Percentiles rank a stretch among this genome's conserved stretches.
Conservation (phyloP, 176 grass and related monocot species). For the Avena insularis region DNA sequence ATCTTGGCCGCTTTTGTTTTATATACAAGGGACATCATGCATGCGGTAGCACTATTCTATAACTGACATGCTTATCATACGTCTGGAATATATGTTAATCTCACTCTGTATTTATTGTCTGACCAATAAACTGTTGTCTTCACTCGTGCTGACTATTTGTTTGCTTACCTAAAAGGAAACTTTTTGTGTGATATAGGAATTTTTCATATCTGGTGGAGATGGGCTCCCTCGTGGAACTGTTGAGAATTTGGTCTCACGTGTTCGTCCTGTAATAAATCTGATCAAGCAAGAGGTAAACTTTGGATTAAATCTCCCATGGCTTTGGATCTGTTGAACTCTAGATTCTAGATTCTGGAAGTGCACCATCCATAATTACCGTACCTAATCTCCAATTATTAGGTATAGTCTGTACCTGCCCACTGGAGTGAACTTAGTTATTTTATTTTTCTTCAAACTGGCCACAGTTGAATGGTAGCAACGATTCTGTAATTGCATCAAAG, state of each 20-base stretch:
- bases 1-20: conserved; percentile 31
- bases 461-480: not conserved
- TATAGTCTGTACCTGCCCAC: not conserved
- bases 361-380: not conserved
- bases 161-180: not conserved
- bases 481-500: not conserved
- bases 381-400: conserved; percentile 4
- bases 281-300: conserved; percentile 83
- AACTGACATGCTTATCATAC: not conserved
- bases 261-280: conserved; percentile 87
- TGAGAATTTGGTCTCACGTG: conserved; percentile 82
- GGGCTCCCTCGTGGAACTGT: conserved; percentile 98
- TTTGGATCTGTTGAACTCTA: not conserved
- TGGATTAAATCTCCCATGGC: conserved; percentile 20
- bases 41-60: not conserved
- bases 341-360: not conserved
- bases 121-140: conserved; percentile 38
- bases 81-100: conserved; percentile 20
- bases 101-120: conserved; percentile 8
- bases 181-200: conserved; percentile 71
- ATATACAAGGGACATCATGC: not conserved
- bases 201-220: conserved; percentile 99
- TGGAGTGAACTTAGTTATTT: conserved; percentile 3
- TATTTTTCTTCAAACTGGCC: not conserved
- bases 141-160: conserved; percentile 4